Conservation (phyloP, 2,329 filamentous ascomycete genomes). For the Cryphonectria radicalis region DNA sequence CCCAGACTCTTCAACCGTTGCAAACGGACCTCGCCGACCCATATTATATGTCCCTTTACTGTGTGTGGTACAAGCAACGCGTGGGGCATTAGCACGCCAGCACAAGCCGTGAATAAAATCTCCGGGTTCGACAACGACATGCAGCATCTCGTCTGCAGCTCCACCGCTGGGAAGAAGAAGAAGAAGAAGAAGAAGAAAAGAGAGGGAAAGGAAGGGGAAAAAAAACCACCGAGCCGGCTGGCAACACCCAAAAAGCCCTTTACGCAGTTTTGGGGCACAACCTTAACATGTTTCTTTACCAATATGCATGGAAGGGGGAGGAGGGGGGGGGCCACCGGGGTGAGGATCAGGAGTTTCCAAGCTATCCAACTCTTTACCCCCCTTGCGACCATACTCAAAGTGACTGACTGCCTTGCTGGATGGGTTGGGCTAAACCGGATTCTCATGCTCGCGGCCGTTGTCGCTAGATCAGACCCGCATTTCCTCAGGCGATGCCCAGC, state of each 20-base stretch:
- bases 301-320: too few species aligned
- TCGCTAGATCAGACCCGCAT: background rate
- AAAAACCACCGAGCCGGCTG: background rate
- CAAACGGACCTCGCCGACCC: slow-evolving; percentile 18
- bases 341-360: background rate
- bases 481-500: slow-evolving; percentile 8
- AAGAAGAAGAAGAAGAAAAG: background rate
- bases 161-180: background rate
- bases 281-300: background rate
- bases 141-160: background rate
- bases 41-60: slow-evolving; percentile 2
- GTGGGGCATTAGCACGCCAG: background rate
- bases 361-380: background rate
- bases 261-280: background rate
- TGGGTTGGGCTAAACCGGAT: background rate
- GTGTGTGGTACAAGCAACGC: slow-evolving; percentile 1
- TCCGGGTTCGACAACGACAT: background rate
- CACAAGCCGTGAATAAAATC: background rate
- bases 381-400: background rate
- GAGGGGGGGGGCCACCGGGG: background rate
- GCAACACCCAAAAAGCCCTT: background rate
- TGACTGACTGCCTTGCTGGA: background rate
- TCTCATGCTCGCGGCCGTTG: background rate
- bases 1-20: slow-evolving; percentile 14
- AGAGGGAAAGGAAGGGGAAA: too few species aligned